Percentiles rank a stretch among this genome's conserved stretches.
Conservation (phyloP, 2,329 filamentous ascomycete species). For the Aureobasidium lini region DNA sequence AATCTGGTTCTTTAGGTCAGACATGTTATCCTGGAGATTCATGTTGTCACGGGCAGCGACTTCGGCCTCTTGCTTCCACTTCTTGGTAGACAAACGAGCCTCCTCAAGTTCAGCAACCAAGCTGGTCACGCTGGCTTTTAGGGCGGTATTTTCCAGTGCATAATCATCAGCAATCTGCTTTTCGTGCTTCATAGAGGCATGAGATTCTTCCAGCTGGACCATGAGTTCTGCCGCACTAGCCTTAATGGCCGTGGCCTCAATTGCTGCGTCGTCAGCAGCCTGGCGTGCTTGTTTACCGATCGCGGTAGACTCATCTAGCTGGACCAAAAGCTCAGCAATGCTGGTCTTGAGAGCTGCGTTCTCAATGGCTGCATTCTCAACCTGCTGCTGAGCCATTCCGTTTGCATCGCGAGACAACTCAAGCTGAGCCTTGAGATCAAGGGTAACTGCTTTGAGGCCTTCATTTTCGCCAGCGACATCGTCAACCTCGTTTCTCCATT, state of each 20-base stretch:
- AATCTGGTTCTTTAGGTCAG: slow-evolving; percentile 67
- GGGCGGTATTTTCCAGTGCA: slow-evolving; percentile 21
- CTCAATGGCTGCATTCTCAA: neutral
- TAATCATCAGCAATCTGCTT: neutral
- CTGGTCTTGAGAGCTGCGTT: neutral
- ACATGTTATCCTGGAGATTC: slow-evolving; percentile 65
- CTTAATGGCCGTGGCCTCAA: slow-evolving; percentile 9
- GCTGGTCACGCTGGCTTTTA: slow-evolving; percentile 53
- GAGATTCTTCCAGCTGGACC: slow-evolving; percentile 4
- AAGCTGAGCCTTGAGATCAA: neutral
- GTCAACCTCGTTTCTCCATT: slow-evolving; percentile 53
- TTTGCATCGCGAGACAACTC: neutral
- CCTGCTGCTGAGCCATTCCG: neutral
- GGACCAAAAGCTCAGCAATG: neutral
- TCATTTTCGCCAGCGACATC: slow-evolving; percentile 56
- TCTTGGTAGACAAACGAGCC: slow-evolving; percentile 52
- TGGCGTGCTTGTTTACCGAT: slow-evolving; percentile 7
- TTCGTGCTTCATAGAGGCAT: neutral
- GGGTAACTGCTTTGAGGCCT: slow-evolving; percentile 54
- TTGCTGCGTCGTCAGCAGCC: slow-evolving; percentile 8
- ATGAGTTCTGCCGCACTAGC: slow-evolving; percentile 8
- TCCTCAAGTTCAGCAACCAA: slow-evolving; percentile 56
- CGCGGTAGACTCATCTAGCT: slow-evolving; percentile 2
- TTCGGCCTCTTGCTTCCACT: slow-evolving; percentile 53
- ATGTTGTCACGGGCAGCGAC: slow-evolving; percentile 56